Evolutionary conservation across 257 asterid genomes (phyloP), one percentile per base, ranked within the genome.

Genomic region (Capsicum chinense): DNA sequence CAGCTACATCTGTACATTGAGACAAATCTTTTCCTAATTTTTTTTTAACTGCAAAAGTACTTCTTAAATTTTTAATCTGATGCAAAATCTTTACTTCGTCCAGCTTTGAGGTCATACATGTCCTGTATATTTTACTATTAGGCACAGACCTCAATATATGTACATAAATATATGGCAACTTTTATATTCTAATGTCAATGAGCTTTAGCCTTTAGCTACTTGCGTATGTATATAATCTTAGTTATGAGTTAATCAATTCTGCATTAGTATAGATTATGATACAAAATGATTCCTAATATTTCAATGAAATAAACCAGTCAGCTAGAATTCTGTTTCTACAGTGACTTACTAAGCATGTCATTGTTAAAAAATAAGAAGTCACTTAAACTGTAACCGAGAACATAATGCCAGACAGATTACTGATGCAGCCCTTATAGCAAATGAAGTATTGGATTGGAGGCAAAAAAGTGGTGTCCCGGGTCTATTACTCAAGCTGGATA

Each of bases 381-480:
- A 76, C 10, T 52, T 76, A 9, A 54, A 26, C 50, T 52, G 63
- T 76, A 52, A 54, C 64, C 81, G 26, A 76, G 81, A 76, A 26
- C 21, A 76, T 26, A 21, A 54, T 14, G 64, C 39, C 81, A 26
- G 33, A 26, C 33, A 26, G 33, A 26, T 26, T 26, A 26, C 33
- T 26, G 33, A 26, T 26, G 33, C 33, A 26, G 33, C 33, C 33
- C 33, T 26, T 26, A 26, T 26, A 26, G 33, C 33, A 26, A 26
- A 26, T 26, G 33, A 26, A 26, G 33, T 26, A 26, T 26, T 26
- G 33, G 33, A 26, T 26, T 26, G 33, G 33, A 26, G 33, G 33
- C 33, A 26, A 26, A 26, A 26, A 26, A 26, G 33, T 26, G 33
- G 33, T 26, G 33, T 26, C 33, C 33, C 33, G 33, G 33, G 33